Evolutionary conservation across 306 rosid species (phyloP).

Genomic region (Hippophae gyantsensis): DNA sequence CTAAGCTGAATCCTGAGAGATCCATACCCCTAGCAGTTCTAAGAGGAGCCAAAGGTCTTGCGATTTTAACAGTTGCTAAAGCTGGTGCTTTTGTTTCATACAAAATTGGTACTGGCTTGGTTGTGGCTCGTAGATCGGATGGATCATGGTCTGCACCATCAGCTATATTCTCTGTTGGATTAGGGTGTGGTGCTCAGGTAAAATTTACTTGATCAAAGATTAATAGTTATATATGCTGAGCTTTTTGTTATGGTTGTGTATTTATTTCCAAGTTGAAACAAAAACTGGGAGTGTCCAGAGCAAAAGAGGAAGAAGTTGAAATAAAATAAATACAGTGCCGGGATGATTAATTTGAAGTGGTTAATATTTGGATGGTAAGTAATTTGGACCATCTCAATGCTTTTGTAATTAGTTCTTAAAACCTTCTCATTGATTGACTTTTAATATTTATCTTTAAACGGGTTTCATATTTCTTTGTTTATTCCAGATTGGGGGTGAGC

Average conservation of each 20-base stretch:
- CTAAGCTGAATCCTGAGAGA: constrained; percentile 11
- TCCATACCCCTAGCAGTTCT: constrained; percentile 17
- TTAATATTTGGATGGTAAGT: no score
- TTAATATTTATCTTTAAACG: not conserved
- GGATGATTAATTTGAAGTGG: no score
- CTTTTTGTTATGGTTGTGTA: no score
- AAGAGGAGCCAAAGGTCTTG: constrained; percentile 18
- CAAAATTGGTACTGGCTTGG: constrained; percentile 19
- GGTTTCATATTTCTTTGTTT: constrained; percentile 6
- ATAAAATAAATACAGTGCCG: no score
- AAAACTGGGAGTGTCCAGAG: no score
- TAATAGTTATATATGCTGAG: no score
- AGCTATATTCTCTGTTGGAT: constrained; percentile 19
- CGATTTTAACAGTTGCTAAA: constrained; percentile 20
- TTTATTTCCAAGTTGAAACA: no score
- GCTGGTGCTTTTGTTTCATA: constrained; percentile 17
- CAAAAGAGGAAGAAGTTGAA: no score
- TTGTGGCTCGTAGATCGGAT: constrained; percentile 14
- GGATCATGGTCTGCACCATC: constrained; percentile 27
- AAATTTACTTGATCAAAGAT: not conserved
- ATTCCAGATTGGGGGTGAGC: constrained; percentile 86
- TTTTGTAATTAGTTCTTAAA: no score
- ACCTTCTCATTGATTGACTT: not conserved
- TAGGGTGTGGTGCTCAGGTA: constrained; percentile 26
- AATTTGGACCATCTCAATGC: not conserved